These are phyloP conservation scores for Wickerhamomyces ciferrii DNA, from an alignment of 805 yeast species.

Conservation along the genomic window DNA sequence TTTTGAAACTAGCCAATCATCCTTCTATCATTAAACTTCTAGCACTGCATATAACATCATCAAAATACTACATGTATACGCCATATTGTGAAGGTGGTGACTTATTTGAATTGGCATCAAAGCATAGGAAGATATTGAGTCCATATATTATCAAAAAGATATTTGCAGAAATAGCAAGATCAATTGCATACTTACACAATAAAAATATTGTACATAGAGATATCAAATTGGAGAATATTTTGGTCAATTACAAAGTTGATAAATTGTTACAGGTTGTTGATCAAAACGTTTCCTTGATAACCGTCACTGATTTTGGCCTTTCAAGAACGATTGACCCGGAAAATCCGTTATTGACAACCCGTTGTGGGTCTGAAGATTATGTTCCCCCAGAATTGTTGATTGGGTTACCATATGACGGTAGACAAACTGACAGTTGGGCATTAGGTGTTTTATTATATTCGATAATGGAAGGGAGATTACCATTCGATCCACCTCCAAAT, in stretches of 20 bases:
- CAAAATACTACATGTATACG: conserved; percentile 46
- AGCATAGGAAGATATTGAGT: conserved; percentile 34
- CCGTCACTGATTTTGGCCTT: conserved; percentile 85
- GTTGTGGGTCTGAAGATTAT: conserved; percentile 97
- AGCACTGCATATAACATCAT: conserved; percentile 32
- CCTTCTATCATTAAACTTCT: conserved; percentile 65
- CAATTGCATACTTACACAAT: conserved; percentile 68
- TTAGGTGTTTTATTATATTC: conserved; percentile 88
- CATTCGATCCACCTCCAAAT: conserved; percentile 82
- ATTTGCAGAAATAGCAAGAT: conserved; percentile 64
- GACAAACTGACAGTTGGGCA: conserved; percentile 92
- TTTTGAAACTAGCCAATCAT: conserved; percentile 52
- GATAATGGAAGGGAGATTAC: conserved; percentile 78
- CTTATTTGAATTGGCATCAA: conserved; percentile 56
- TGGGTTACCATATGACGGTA: conserved; percentile 90
- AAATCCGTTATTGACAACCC: conserved; percentile 65
- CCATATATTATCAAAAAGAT: conserved; percentile 52
- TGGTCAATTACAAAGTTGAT: conserved; percentile 38
- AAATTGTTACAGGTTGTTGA: conserved; percentile 19
- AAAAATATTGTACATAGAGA: conserved; percentile 81
- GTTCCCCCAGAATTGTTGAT: conserved; percentile 90
- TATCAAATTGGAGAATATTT: conserved; percentile 79
- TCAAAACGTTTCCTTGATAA: conserved; percentile 36
- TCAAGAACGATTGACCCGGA: conserved; percentile 61
- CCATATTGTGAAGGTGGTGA: conserved; percentile 87